phyloP scores from a whole-genome alignment of 2,329 filamentous ascomycete species.

The Didymella exigua region DNA sequence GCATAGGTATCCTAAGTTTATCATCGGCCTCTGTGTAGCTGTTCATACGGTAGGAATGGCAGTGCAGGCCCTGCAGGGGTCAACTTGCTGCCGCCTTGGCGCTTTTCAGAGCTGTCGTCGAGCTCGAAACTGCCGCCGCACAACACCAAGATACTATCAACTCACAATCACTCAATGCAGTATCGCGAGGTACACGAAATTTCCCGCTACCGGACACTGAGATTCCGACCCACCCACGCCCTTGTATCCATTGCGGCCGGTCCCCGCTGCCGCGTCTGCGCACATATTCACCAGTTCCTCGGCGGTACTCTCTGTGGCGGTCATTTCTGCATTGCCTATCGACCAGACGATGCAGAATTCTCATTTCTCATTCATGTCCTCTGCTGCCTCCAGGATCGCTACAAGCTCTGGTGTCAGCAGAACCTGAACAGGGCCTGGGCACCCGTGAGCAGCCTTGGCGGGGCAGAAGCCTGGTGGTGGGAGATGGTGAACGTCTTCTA shows the following conservation, averaged over 20 bases:
- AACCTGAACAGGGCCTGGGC: background rate
- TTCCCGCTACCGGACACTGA: no score
- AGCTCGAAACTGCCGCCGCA: background rate
- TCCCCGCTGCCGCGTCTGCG: background rate
- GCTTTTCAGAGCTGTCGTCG: background rate
- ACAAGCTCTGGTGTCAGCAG: background rate
- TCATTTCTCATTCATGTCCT: background rate
- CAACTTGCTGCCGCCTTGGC: conserved; percentile 1
- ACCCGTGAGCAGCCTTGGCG: no score
- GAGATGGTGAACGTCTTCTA: background rate
- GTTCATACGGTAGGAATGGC: background rate
- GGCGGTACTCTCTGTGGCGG: background rate
- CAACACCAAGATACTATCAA: conserved; percentile 3
- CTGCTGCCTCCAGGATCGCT: background rate
- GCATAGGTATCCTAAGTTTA: no score
- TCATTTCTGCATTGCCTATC: background rate
- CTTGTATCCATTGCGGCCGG: background rate
- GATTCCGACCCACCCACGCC: background rate
- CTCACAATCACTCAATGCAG: no score
- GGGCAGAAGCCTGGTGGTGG: background rate
- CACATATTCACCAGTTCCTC: background rate
- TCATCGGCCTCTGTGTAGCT: background rate
- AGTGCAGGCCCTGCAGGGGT: background rate
- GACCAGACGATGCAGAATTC: background rate
- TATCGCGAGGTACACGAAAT: no score